A percentile compares a stretch with the other conserved stretches of the same genome.
These are phyloP conservation scores for Quercus phellos DNA, from an alignment of 331 rosid species.

Conservation along the genomic window DNA sequence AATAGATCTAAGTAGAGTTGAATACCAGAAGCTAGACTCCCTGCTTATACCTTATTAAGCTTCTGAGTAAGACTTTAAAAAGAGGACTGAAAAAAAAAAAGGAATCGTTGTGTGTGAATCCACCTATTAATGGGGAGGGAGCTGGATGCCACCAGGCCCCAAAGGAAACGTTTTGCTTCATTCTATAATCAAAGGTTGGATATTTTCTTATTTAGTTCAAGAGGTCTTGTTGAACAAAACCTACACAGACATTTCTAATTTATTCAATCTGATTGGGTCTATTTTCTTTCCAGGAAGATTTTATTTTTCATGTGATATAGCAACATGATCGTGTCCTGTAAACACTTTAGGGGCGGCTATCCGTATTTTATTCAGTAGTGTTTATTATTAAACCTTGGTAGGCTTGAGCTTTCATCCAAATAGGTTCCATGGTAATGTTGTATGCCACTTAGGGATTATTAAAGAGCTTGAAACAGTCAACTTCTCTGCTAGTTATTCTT, in stretches of 20 bases:
- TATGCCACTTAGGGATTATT: not conserved
- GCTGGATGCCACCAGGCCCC: not conserved
- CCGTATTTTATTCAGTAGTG: not conserved
- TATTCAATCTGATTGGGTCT: not conserved
- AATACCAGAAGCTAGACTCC: not conserved
- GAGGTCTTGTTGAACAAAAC: not conserved
- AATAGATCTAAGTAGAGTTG: not conserved
- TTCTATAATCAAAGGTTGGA: not conserved
- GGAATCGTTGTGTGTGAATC: not conserved
- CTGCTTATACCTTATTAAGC: not conserved
- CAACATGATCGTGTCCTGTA: not conserved
- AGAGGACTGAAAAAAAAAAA: not conserved
- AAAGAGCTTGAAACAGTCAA: not conserved
- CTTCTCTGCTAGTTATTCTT: constrained; percentile 14
- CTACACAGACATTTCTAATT: not conserved
- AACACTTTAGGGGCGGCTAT: constrained; percentile 13
- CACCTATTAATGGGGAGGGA: not conserved
- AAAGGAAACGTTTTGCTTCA: not conserved
- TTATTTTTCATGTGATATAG: not conserved
- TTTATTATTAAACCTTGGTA: not conserved
- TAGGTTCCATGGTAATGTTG: not conserved
- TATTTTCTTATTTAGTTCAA: not conserved
- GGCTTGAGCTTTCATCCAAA: not conserved
- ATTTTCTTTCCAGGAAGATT: not conserved
- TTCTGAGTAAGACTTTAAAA: not conserved